A percentile compares a stretch with the other conserved stretches of the same genome.
These are phyloP conservation scores for Mortierella sp. DNA, from an alignment of 371 early-diverging fungal species.

Conservation along the genomic window DNA sequence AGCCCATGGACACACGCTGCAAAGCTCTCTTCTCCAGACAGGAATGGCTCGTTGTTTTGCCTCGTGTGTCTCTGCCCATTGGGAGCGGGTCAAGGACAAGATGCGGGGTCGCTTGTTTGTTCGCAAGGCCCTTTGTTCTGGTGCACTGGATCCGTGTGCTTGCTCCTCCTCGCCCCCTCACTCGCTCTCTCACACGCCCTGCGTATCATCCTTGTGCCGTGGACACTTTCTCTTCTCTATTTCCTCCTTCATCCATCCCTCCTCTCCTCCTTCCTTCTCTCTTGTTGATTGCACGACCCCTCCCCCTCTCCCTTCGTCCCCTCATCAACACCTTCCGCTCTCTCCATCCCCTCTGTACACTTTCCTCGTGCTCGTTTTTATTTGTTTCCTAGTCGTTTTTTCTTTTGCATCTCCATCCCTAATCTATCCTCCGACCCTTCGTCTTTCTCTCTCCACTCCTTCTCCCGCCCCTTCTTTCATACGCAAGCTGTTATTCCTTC, in stretches of 20 bases:
- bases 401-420: neutral
- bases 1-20: constrained; percentile 4
- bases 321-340: neutral
- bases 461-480: neutral
- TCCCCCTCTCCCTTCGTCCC: neutral
- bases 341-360: neutral
- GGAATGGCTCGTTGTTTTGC: neutral
- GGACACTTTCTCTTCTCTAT: neutral
- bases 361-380: neutral
- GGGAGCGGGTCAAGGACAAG: too few relatives aligned
- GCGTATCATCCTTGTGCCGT: neutral
- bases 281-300: neutral
- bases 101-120: neutral
- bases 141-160: neutral
- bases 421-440: constrained; percentile 10
- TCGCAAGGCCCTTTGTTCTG: neutral
- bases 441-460: constrained; percentile 11
- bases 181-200: neutral
- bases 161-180: neutral
- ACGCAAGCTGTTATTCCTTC: neutral
- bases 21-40: neutral
- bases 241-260: neutral
- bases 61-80: constrained; percentile 3
- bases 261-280: neutral
- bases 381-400: neutral